phyloP scores from a whole-genome alignment of 345 rosid genomes.

The Populus deltoides region DNA sequence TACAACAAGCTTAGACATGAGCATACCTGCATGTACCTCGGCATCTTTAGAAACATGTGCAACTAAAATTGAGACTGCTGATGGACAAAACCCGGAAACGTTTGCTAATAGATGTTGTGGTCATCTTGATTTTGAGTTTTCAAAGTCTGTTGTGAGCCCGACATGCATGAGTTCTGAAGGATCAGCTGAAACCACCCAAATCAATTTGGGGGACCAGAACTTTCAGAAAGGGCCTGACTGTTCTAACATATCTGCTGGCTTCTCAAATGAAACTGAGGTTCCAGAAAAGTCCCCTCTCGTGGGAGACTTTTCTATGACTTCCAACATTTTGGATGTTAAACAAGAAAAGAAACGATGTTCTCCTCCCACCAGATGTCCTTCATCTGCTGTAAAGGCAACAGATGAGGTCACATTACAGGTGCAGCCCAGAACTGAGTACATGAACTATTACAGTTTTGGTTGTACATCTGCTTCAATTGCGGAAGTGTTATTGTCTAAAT shows the following conservation, averaged over 20 bases:
- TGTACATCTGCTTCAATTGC: conserved; percentile 58
- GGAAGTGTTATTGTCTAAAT: conserved; percentile 58
- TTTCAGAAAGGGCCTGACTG: conserved; percentile 29
- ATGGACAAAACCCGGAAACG: conserved; percentile 34
- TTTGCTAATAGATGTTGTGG: conserved; percentile 39
- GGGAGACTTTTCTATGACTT: conserved; percentile 31
- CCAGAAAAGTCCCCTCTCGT: conserved; percentile 13
- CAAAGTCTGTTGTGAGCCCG: conserved; percentile 26
- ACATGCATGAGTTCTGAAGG: conserved; percentile 51
- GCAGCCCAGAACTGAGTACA: conserved; percentile 45
- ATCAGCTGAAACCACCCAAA: conserved; percentile 55
- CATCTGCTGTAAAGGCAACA: conserved; percentile 30
- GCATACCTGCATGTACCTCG: conserved; percentile 9
- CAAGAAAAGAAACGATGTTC: conserved; percentile 29
- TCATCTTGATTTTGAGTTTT: conserved; percentile 24
- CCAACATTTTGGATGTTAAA: conserved; percentile 36
- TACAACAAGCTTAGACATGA: conserved; percentile 25
- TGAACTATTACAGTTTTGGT: conserved; percentile 74
- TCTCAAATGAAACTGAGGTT: conserved; percentile 29
- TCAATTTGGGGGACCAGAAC: conserved; percentile 39
- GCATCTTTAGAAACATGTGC: conserved; percentile 27
- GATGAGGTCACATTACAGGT: conserved; percentile 26
- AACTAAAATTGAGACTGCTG: conserved; percentile 30
- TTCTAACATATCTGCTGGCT: conserved; percentile 20
- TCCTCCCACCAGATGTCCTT: conserved; percentile 24